Percentiles rank a stretch among this genome's conserved stretches.
These are phyloP conservation scores for Lichtheimia ornata DNA, from an alignment of 371 early-diverging fungal species.

Conservation along the genomic window DNA sequence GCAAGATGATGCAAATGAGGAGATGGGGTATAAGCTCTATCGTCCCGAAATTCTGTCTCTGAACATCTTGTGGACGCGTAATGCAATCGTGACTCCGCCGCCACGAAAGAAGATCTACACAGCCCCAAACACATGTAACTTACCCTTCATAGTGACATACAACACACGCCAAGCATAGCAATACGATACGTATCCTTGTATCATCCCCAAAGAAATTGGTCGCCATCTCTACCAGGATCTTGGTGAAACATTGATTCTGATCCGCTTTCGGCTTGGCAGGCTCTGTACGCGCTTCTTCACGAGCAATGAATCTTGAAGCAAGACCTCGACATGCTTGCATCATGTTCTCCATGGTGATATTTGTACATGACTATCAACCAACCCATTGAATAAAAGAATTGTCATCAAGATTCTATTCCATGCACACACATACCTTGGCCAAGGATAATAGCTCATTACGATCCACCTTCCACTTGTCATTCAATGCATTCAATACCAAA, in stretches of 20 bases:
- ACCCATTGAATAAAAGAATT: neutral
- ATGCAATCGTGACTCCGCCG: no score
- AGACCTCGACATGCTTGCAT: neutral
- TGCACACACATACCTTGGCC: conserved; percentile 20
- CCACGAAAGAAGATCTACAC: no score
- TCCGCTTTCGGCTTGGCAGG: conserved; percentile 18
- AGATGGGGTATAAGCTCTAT: no score
- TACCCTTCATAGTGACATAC: conserved; percentile 18
- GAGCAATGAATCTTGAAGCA: conserved; percentile 14
- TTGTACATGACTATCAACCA: neutral
- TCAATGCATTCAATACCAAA: conserved; percentile 21
- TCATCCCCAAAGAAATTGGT: conserved; percentile 23
- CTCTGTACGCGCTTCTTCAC: conserved; percentile 24
- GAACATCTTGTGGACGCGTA: no score
- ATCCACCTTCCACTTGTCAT: conserved; percentile 23
- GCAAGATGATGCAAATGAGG: no score
- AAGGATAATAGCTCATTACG: conserved; percentile 8
- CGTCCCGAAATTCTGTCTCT: no score
- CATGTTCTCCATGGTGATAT: neutral
- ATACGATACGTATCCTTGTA: conserved; percentile 16
- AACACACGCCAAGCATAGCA: conserved; percentile 17
- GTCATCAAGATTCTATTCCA: neutral
- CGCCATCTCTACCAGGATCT: conserved; percentile 20
- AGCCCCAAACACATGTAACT: neutral
- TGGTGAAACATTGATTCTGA: conserved; percentile 16